Percentiles rank a stretch among this genome's conserved stretches.
These are phyloP conservation scores for Pleurotus tuoliensis DNA, from an alignment of 768 basidiomycete genomes.

Conservation along the genomic window DNA sequence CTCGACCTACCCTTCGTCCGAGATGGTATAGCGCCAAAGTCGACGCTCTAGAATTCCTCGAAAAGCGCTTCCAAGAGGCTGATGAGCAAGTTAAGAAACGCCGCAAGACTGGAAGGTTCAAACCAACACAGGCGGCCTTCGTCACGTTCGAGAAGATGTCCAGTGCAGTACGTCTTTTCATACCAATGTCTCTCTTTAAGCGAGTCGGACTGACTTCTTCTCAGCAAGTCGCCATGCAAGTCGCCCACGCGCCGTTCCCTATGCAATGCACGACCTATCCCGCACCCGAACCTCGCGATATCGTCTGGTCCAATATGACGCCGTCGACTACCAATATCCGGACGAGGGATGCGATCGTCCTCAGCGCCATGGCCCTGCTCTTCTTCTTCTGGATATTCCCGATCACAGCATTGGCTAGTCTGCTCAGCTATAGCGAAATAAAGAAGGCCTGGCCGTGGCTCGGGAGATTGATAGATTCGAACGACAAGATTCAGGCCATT, in stretches of 20 bases:
- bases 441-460: constrained; percentile 88
- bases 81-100: constrained; percentile 81
- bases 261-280: constrained; percentile 63
- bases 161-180: constrained; percentile 60
- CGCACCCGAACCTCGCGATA: constrained; percentile 93
- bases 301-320: constrained; percentile 90
- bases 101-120: constrained; percentile 70
- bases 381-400: constrained; percentile 93
- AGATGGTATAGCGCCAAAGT: constrained; percentile 74
- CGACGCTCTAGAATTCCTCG: constrained; percentile 88
- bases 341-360: constrained; percentile 68
- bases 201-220: background rate
- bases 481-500: constrained; percentile 75
- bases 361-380: constrained; percentile 64
- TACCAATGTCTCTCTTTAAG: background rate
- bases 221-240: constrained; percentile 86
- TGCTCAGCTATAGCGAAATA: constrained; percentile 92
- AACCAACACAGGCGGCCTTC: constrained; percentile 82
- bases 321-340: constrained; percentile 54
- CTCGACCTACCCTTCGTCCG: constrained; percentile 72
- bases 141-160: constrained; percentile 97
- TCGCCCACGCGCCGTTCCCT: constrained; percentile 69
- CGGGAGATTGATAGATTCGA: constrained; percentile 77
- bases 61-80: constrained; percentile 71
- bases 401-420: constrained; percentile 77